Base-by-base conservation (phyloP, 768 basidiomycete species). In the Pleurotus eryngii region DNA sequence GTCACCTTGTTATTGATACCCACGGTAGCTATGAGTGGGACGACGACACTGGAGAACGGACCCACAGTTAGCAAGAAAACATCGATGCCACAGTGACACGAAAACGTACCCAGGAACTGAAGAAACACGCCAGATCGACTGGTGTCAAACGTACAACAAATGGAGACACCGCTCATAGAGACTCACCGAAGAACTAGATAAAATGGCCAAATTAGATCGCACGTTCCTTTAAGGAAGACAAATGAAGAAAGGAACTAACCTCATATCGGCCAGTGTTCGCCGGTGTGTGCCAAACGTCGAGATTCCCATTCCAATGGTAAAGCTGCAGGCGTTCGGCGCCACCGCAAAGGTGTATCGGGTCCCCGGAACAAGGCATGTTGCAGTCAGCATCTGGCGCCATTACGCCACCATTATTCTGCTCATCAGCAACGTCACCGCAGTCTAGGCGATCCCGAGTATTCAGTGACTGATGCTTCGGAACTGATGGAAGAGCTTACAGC, bases 1-100 rank as follows among this genome's bases (percentile, higher is more conserved):
- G 84, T 81, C 48, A 92, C 85, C 65, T 92, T 92, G 75, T 87
- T 85, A 74, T 92, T 92, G 69, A 88, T 76, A 1, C 90, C 89
- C 30, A 92, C 73, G 0, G 90, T 91, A 3, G 87, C 83, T 38
- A 90, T 81, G 57, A 91, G 73, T 3, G 89, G 89, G 11, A 90
- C 83, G 53, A 89, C 76, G 30, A 90, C 76, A 2, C 89, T 89
- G 35, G 87, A 35, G 22, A 51, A 58, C 11, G 48, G 54, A 48
- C 30, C 26, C 47, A 20, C 17, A 50, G 43, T 46, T 22, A 43
- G 18, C 8, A 58, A 30, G 60, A 57, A 55, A 58, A 57, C 58
- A 35, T 43, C 42, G n/a, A n/a, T n/a, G n/a, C 26, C 15, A 17
- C 37, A 30, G 24, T 14, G 18, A 47, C 46, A 4, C 42, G 47